phyloP scores from a whole-genome alignment of 1,139 yeast genomes.

The Hyphopichia pseudoburtonii region DNA sequence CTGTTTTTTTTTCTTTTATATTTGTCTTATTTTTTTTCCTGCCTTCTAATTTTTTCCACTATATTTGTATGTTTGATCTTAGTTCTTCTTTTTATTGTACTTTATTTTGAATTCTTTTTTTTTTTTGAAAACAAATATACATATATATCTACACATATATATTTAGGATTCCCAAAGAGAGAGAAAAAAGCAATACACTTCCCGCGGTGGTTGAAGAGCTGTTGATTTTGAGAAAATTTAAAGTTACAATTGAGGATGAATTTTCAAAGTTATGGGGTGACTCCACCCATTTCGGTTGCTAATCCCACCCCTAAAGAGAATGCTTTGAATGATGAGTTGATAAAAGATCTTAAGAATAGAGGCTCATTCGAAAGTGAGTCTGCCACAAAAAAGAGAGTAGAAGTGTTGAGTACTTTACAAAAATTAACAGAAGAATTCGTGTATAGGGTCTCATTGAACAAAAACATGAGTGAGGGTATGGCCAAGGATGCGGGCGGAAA shows the following conservation, averaged over 20 bases:
- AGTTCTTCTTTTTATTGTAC: no score
- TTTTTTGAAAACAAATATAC: no score
- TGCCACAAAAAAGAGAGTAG: constrained; percentile 76
- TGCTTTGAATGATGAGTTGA: constrained; percentile 68
- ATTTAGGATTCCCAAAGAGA: no score
- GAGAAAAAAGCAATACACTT: no score
- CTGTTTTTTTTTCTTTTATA: not conserved
- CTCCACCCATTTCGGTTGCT: constrained; percentile 82
- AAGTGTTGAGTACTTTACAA: constrained; percentile 70
- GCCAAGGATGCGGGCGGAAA: constrained; percentile 97
- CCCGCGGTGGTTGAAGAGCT: no score
- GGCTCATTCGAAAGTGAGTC: constrained; percentile 87
- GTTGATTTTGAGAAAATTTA: no score
- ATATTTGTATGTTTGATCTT: no score
- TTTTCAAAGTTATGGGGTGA: constrained; percentile 64
- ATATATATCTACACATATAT: no score
- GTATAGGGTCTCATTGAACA: constrained; percentile 69
- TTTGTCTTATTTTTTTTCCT: not conserved
- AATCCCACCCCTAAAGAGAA: constrained; percentile 84
- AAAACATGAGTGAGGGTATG: constrained; percentile 97
- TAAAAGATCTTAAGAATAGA: constrained; percentile 75
- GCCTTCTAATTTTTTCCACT: not conserved
- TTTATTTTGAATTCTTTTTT: no score
- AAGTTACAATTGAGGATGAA: no score
- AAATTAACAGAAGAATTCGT: constrained; percentile 78